phyloP scores from a whole-genome alignment of 192 early-diverging fungal species.

The Coemansia nantahalensis region DNA sequence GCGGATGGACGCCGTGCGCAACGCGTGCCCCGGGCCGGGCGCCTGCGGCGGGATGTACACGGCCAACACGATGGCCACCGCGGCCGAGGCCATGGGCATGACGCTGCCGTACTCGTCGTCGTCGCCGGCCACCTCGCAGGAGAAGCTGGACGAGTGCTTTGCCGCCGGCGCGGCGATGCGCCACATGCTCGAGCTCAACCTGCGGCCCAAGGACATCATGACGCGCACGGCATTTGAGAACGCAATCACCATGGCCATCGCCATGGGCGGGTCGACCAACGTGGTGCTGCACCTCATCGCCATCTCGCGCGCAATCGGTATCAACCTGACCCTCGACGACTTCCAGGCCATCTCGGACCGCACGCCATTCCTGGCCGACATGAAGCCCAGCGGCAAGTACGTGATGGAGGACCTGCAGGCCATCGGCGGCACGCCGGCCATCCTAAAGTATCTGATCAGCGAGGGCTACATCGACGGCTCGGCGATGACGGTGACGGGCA shows the following conservation, averaged over 20 bases:
- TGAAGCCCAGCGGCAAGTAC: slow-evolving; percentile 97
- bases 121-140: slow-evolving; percentile 84
- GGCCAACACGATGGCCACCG: slow-evolving; percentile 96
- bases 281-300: slow-evolving; percentile 95
- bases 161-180: slow-evolving; percentile 84
- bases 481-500: slow-evolving; percentile 94
- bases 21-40: slow-evolving; percentile 86
- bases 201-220: slow-evolving; percentile 96
- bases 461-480: slow-evolving; percentile 86
- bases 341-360: slow-evolving; percentile 91
- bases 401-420: slow-evolving; percentile 96
- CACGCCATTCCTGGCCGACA: slow-evolving; percentile 94
- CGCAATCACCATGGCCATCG: slow-evolving; percentile 91
- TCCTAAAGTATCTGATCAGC: slow-evolving; percentile 90
- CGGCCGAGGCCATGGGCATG: slow-evolving; percentile 98
- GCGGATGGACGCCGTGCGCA: slow-evolving; percentile 68
- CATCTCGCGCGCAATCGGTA: slow-evolving; percentile 76
- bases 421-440: slow-evolving; percentile 92
- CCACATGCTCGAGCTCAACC: slow-evolving; percentile 84
- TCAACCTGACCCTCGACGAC: slow-evolving; percentile 87
- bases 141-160: slow-evolving; percentile 88
- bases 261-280: slow-evolving; percentile 97
- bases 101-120: slow-evolving; percentile 94
- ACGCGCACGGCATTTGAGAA: slow-evolving; percentile 94
- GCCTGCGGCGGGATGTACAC: slow-evolving; percentile 99